Evolutionary conservation across 2,329 filamentous ascomycete species (phyloP), one percentile per base, ranked within the genome.

Genomic region (Clarireedia homoeocarpa): DNA sequence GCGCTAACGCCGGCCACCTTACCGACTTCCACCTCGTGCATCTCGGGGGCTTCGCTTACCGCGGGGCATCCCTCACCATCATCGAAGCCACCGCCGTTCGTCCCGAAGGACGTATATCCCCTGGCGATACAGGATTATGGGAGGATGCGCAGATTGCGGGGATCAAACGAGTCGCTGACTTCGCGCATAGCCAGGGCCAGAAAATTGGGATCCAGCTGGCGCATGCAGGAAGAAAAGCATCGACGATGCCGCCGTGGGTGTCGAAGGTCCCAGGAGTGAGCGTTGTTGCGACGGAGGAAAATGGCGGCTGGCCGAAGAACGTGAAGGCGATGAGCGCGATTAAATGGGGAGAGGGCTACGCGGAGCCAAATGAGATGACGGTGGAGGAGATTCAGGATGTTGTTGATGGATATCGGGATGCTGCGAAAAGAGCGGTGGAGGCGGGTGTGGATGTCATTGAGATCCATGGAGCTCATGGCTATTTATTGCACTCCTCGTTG

Each of bases 11-110:
- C 67, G 84, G 91, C 42, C 86, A 92, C 71, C 75, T 86, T 61
- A 91, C 87, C 2, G 79, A 87, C 68, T 96, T 84, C 80, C 90
- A 96, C 70, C 75, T 92, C 50, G 84, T 90, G n/a, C 91, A 95
- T 67, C 77, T 92, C 26, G 89, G 90, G 55, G 85, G 88, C 59
- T 91, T 91, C 63, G 80, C 88, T 23, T 77, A 86, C 57, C 83
- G 86, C 55, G 91, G 91, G 12, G 85, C 88, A 0, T 87, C 82
- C 2, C 75, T 95, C n/a, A 75, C 86, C 50, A 81, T 91, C 58
- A 77, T 91, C 56, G 91, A 96, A 73, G 89, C 90, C 27, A 91
- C 88, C 0, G 77, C 84, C 30, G 87, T 95, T 0, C 76, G 81
- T 10, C 73, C 88, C 5, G 83, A 91, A 63, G 91, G 91, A 26